Conservation (phyloP, 495 filamentous ascomycete genomes). For the Penicillium chermesinum region DNA sequence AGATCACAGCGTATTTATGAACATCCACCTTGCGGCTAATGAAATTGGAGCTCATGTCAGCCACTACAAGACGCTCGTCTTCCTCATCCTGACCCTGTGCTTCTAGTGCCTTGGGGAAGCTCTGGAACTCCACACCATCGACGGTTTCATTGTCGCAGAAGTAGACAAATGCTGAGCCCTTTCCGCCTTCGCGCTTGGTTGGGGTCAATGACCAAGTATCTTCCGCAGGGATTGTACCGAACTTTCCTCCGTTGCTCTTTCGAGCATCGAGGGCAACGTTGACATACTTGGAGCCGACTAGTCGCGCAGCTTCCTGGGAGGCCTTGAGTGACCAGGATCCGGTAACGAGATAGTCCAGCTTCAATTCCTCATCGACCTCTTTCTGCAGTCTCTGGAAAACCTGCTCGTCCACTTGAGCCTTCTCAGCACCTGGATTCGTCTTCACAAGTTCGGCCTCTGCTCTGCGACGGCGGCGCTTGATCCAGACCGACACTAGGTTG, state of each 20-base stretch:
- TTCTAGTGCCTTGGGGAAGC: conserved; percentile 61
- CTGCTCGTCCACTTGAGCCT: conserved; percentile 45
- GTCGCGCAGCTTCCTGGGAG: conserved; percentile 71
- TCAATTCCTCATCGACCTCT: conserved; percentile 60
- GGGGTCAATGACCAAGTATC: conserved; percentile 70
- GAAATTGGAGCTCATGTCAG: conserved; percentile 78
- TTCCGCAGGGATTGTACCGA: conserved; percentile 74
- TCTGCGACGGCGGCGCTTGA: conserved; percentile 51
- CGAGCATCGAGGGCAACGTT: conserved; percentile 73
- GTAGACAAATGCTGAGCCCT: conserved; percentile 70
- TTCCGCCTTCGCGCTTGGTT: conserved; percentile 44
- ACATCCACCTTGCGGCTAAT: conserved; percentile 62
- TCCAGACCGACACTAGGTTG: conserved; percentile 78
- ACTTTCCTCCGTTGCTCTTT: conserved; percentile 72
- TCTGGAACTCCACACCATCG: conserved; percentile 90
- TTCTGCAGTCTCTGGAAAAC: conserved; percentile 53
- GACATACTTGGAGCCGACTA: conserved; percentile 71
- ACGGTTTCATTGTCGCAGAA: conserved; percentile 83
- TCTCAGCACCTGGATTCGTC: conserved; percentile 27
- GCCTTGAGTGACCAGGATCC: conserved; percentile 90
- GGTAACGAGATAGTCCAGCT: conserved; percentile 85
- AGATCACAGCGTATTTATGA: conserved; percentile 54
- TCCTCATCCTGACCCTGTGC: conserved; percentile 46
- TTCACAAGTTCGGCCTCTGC: conserved; percentile 32
- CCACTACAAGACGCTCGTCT: conserved; percentile 63